phyloP scores from a whole-genome alignment of 2,329 filamentous ascomycete genomes.

The Aspergillus transmontanensis region DNA sequence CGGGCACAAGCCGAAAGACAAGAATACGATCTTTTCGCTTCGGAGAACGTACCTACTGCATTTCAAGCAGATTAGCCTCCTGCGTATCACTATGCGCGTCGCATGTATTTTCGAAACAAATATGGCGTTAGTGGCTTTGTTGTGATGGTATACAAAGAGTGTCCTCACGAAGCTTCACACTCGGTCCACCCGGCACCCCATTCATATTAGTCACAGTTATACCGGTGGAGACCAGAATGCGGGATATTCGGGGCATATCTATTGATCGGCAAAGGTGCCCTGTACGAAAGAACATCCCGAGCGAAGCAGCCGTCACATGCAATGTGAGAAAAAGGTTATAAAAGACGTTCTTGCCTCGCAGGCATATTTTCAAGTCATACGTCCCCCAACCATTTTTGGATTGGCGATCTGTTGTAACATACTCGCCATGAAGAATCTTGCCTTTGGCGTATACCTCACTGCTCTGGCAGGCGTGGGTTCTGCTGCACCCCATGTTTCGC shows the following conservation, averaged over 20 bases:
- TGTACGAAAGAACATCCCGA: background rate
- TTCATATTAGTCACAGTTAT: conserved; percentile 3
- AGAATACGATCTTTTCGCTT: background rate
- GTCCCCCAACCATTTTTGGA: background rate
- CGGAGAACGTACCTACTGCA: background rate
- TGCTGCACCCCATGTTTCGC: background rate
- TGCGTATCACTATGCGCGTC: too few species aligned
- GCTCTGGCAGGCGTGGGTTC: conserved; percentile 2
- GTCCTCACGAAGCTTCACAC: background rate
- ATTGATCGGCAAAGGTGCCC: background rate
- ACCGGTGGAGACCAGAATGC: background rate
- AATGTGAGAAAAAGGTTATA: background rate
- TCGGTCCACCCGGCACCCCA: background rate
- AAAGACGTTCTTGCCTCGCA: background rate
- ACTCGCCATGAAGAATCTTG: conserved; percentile 1
- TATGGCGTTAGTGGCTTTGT: background rate
- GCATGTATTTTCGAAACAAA: too few species aligned
- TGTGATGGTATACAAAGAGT: background rate
- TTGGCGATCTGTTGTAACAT: background rate
- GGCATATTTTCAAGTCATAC: too few species aligned
- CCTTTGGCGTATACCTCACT: background rate
- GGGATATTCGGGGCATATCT: conserved; percentile 2
- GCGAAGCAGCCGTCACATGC: background rate
- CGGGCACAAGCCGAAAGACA: background rate
- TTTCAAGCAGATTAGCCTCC: background rate